phyloP scores from a whole-genome alignment of 2,329 filamentous ascomycete species.

The Dendryphion nanum region DNA sequence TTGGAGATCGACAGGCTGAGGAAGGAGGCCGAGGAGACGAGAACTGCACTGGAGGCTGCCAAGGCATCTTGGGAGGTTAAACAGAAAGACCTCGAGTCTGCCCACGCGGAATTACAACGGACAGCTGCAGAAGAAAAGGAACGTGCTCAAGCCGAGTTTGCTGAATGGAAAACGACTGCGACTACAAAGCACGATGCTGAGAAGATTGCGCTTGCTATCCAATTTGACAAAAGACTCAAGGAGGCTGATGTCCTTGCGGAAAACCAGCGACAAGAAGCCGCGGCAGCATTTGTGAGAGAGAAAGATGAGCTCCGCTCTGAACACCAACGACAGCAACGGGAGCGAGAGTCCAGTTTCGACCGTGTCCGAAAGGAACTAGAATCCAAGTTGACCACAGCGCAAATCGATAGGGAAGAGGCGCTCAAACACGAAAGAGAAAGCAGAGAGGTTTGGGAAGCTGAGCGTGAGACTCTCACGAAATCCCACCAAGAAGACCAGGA shows the following conservation, averaged over 20 bases:
- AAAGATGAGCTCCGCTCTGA: conserved; percentile 35
- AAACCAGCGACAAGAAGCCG: conserved; percentile 46
- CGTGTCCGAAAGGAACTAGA: conserved; percentile 45
- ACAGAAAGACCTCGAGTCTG: conserved; percentile 45
- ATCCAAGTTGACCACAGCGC: conserved; percentile 33
- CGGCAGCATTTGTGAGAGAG: conserved; percentile 32
- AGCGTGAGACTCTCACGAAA: conserved; percentile 36
- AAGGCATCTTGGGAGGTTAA: conserved; percentile 42
- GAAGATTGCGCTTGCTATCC: conserved; percentile 40
- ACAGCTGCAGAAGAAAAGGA: conserved; percentile 36
- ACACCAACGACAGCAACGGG: conserved; percentile 33
- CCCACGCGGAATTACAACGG: conserved; percentile 39
- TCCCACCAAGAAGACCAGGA: conserved; percentile 51
- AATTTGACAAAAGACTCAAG: conserved; percentile 43
- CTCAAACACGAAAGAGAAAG: conserved; percentile 48
- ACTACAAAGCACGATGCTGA: conserved; percentile 37
- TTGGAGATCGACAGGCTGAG: conserved; percentile 45
- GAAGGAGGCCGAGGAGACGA: conserved; percentile 33
- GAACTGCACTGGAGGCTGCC: conserved; percentile 27
- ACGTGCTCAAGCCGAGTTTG: conserved; percentile 37
- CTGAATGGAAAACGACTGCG: conserved; percentile 43
- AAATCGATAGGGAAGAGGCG: conserved; percentile 47
- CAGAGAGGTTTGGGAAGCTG: conserved; percentile 49
- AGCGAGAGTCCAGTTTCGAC: conserved; percentile 44
- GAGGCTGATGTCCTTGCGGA: conserved; percentile 50